Conservation (phyloP, 768 basidiomycete species). For the Leucosporidium yakuticum region DNA sequence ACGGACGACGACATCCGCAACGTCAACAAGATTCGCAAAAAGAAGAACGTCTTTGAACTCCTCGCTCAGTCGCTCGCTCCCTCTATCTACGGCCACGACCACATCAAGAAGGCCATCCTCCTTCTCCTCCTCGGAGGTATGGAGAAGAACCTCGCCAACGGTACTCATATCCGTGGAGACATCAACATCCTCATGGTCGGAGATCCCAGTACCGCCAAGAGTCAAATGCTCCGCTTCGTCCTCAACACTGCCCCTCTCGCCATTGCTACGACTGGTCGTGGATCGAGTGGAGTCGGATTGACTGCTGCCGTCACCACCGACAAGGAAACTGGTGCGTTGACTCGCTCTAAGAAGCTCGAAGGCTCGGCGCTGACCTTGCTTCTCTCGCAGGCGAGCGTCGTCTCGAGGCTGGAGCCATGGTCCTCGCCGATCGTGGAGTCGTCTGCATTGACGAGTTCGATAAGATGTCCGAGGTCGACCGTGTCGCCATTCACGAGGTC, state of each 20-base stretch:
- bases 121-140: slow-evolving; percentile 90
- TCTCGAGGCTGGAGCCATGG: slow-evolving; percentile 98
- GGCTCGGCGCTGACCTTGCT: background rate
- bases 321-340: slow-evolving; percentile 74
- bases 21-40: slow-evolving; percentile 89
- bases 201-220: slow-evolving; percentile 97
- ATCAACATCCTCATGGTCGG: slow-evolving; percentile 99
- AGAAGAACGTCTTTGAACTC: slow-evolving; percentile 74
- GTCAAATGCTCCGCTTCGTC: slow-evolving; percentile 90
- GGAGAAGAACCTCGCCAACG: slow-evolving; percentile 95
- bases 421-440: slow-evolving; percentile 94
- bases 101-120: slow-evolving; percentile 89
- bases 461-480: slow-evolving; percentile 98
- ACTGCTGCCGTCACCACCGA: slow-evolving; percentile 98
- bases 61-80: slow-evolving; percentile 93
- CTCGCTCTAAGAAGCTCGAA: background rate
- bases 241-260: slow-evolving; percentile 92
- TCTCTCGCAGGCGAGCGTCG: slow-evolving; percentile 60
- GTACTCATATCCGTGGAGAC: slow-evolving; percentile 97
- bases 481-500: slow-evolving; percentile 99
- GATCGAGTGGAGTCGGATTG: slow-evolving; percentile 96
- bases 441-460: slow-evolving; percentile 99
- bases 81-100: slow-evolving; percentile 92
- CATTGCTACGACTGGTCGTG: slow-evolving; percentile 95
- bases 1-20: slow-evolving; percentile 91